Evolutionary conservation across 306 rosid species (phyloP).

Genomic region (Begonia peltatifolia): DNA sequence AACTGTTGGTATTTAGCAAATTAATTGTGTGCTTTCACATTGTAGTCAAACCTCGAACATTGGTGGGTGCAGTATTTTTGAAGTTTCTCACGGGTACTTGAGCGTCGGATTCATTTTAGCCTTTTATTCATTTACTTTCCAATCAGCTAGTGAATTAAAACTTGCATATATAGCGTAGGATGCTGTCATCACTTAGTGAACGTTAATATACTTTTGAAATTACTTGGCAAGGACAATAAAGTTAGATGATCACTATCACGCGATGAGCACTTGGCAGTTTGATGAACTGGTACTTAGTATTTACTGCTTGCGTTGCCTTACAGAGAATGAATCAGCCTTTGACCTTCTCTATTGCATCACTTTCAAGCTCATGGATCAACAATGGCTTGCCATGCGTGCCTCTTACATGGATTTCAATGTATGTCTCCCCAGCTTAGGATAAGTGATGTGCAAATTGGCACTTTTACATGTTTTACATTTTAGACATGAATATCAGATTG

Average conservation of each 20-base stretch:
- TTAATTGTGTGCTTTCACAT: slow-evolving; percentile 11
- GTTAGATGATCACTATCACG: no score
- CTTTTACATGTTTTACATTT: background rate
- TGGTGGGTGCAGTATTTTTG: slow-evolving; percentile 88
- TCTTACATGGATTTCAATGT: slow-evolving; percentile 99
- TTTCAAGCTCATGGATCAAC: slow-evolving; percentile 95
- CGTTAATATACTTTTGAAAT: no score
- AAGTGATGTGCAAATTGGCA: slow-evolving; percentile 1
- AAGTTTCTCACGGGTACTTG: slow-evolving; percentile 74
- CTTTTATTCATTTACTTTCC: no score
- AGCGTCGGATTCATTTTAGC: no score
- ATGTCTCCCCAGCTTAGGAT: slow-evolving; percentile 21
- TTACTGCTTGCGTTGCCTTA: slow-evolving; percentile 11
- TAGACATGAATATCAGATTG: background rate
- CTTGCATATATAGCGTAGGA: no score
- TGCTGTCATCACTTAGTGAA: no score
- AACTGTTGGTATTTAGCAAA: slow-evolving; percentile 1
- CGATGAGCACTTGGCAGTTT: no score
- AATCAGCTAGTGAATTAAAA: no score
- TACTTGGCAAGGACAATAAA: no score
- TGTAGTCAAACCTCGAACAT: slow-evolving; percentile 80
- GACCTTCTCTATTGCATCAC: slow-evolving; percentile 96
- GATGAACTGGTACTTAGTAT: no score
- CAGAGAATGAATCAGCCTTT: slow-evolving; percentile 85
- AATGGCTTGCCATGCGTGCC: slow-evolving; percentile 96